Evolutionary conservation across 345 rosid species (phyloP), one percentile per base, ranked within the genome.

Genomic region (Salix suchowensis): DNA sequence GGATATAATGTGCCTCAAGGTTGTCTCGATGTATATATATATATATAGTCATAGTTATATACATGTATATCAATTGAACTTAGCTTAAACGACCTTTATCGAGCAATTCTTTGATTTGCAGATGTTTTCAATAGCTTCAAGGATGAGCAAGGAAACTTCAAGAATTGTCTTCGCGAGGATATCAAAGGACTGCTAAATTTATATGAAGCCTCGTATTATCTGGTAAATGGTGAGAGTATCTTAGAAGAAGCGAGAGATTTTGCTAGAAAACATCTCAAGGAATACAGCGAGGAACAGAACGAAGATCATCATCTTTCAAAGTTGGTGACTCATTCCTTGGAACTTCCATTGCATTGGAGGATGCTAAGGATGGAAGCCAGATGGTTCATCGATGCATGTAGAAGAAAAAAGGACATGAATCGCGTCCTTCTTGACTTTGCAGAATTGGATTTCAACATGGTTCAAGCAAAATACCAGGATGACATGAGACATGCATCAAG

Each of bases 161-260:
- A 62, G 42, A 65, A 76, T 74, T 11, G 61, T 28, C 65, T 72
- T 32, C 23, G 42, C 30, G 74, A 80, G 50, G 87, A 84, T 65
- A 70, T 42, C 34, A 55, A 73, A 65, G 75, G 82, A 74, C 12
- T 81, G 75, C 82, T 87, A 24, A 66, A 74, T 48, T 32, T 84
- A 40, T 87, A 84, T 30, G 86, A 85, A 76, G 87, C 84, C 50
- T 84, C 87, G 13, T 77, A 67, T 46, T 79, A 76, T 54, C 65
- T 58, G 21, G 66, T 73, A 40, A 76, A 73, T 23, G 65, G 75
- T 21, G 86, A 84, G 61, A 68, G 36, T 14, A 78, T 73, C 18
- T 21, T 87, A 30, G 83, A 80, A n/a, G 77, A 84, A 14, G 83
- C 80, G 55, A 76, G 72, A 82, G 46, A 8, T 5, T 74, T 75